Evolutionary conservation across 768 basidiomycete genomes (phyloP), one percentile per base, ranked within the genome.

Genomic region (Mycena crocata): DNA sequence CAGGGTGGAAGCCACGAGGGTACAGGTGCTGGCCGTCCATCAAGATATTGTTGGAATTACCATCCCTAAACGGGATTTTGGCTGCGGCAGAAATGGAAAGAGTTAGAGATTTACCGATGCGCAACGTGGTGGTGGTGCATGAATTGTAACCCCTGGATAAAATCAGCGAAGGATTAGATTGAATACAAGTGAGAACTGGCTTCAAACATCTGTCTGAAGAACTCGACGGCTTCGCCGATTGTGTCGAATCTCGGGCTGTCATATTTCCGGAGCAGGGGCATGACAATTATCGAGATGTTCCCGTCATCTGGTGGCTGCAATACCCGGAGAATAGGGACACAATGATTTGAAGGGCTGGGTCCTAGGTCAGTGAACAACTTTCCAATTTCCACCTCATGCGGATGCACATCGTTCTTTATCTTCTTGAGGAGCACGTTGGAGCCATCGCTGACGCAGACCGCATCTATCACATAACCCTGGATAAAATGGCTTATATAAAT

Each of bases 151-250:
- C 75, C 75, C 70, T 77, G 14, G 6, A 42, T n/a, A 3, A 39
- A 26, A 2, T 37, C 21, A 7, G 23, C 17, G 21, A n/a, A 23
- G 10, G 30, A 19, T 4, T 12, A 19, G 49, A 17, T 2, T 30
- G 31, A 30, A 32, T 6, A 14, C 10, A 21, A 15, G 34, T 21
- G 14, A 32, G 8, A 28, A 50, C 12, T 48, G 32, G 77, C 79
- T 71, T 79, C 73, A 31, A 80, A 72, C 12, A 78, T 59, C 60
- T 80, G 79, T n/a, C 64, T 14, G 42, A 80, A 68, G 40, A 74
- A 75, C 51, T 75, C 78, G 5, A 81, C 58, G 12, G 69, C 73
- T 66, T 82, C 78, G 2, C 78, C 80, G 46, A 80, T 57, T 4
- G 79, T 79, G 26, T 75, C 75, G 59, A 82, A 78, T 5, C 68